phyloP scores from a whole-genome alignment of 73 alveolate genomes.

The Paramecium caudatum region DNA sequence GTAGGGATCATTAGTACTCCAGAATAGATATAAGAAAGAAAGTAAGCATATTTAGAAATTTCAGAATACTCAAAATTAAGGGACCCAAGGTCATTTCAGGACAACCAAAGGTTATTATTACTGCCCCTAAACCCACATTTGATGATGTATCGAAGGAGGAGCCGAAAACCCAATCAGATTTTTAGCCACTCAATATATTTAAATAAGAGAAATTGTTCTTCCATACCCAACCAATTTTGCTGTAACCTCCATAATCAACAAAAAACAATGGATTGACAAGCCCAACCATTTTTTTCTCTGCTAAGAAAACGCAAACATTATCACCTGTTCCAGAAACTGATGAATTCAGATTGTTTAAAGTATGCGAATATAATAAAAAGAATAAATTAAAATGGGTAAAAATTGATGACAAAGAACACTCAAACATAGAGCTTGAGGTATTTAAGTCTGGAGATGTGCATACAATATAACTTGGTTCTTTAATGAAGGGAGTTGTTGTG shows the following conservation, averaged over 20 bases:
- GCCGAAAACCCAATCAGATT: not conserved
- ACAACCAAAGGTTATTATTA: not conserved
- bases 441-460: not conserved
- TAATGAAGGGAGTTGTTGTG: not conserved
- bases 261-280: not conserved
- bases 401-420: conserved; percentile 17
- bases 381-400: conserved; percentile 19
- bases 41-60: not conserved
- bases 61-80: not conserved
- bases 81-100: not conserved
- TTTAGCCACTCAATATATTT: not conserved
- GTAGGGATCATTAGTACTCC: not conserved
- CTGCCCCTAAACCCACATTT: conserved; percentile 27
- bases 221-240: conserved; percentile 12
- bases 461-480: not conserved
- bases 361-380: not conserved
- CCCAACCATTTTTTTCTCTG: not conserved
- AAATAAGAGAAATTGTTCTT: conserved; percentile 21
- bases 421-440: not conserved
- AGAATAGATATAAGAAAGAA: not conserved
- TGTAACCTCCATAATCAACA: not conserved
- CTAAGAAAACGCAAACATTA: not conserved
- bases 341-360: not conserved
- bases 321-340: not conserved
- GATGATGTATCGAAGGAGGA: not conserved